These are phyloP conservation scores for Colletotrichum sp. DNA, from an alignment of 2,329 filamentous ascomycete genomes.

Conservation along the genomic window DNA sequence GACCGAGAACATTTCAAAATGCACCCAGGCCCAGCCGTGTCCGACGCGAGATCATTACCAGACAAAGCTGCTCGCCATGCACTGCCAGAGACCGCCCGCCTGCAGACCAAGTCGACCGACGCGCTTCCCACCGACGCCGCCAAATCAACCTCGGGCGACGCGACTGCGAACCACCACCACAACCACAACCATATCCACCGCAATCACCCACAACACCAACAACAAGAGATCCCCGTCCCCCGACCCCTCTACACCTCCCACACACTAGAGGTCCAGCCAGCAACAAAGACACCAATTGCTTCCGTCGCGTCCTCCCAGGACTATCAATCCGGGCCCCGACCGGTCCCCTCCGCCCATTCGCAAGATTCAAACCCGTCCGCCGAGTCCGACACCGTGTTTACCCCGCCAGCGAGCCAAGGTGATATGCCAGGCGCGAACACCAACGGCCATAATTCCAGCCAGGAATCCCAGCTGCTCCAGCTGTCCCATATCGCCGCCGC, in stretches of 20 bases:
- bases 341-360: conserved; percentile 27
- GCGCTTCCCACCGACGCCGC: conserved; percentile 1
- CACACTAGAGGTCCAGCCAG: conserved; percentile 19
- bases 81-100: neutral
- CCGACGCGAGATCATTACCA: neutral
- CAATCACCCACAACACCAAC: neutral
- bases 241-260: neutral
- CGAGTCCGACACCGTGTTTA: conserved; percentile 30
- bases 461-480: conserved; percentile 61
- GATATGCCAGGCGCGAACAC: conserved; percentile 26
- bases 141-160: conserved; percentile 11
- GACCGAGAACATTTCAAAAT: conserved; percentile 10
- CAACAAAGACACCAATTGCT: conserved; percentile 26
- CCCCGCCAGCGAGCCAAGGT: conserved; percentile 29
- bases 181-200: neutral
- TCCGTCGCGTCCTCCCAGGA: conserved; percentile 23
- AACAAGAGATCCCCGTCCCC: neutral
- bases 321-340: conserved; percentile 5
- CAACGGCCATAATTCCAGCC: conserved; percentile 51
- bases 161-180: conserved; percentile 19
- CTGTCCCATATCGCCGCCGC: conserved; percentile 64
- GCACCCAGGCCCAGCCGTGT: neutral
- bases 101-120: neutral
- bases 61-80: conserved; percentile 1
- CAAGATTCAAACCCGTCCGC: conserved; percentile 32